These are phyloP conservation scores for Trichosanthes cucumerina DNA, from an alignment of 306 rosid species.

Conservation along the genomic window DNA sequence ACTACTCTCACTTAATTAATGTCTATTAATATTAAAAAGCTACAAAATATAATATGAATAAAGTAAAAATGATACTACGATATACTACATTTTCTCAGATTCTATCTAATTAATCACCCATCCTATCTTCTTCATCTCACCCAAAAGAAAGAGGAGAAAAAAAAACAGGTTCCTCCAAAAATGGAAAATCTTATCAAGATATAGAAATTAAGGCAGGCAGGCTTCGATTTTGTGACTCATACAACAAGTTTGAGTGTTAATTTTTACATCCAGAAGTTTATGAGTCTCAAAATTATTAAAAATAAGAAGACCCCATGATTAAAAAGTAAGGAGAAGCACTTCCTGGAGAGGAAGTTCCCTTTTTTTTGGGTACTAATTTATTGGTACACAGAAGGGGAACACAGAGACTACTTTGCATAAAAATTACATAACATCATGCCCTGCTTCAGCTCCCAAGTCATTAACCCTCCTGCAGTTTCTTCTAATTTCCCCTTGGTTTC, in stretches of 20 bases:
- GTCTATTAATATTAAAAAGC: too few species aligned
- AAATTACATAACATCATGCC: constrained; percentile 6
- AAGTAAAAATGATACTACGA: too few species aligned
- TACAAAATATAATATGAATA: too few species aligned
- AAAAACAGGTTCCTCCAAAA: neutral
- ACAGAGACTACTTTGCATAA: neutral
- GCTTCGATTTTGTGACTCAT: too few species aligned
- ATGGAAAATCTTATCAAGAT: neutral
- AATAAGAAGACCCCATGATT: neutral
- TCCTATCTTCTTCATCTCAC: neutral
- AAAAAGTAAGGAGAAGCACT: neutral
- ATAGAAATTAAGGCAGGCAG: too few species aligned
- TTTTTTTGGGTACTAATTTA: neutral
- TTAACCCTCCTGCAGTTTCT: constrained; percentile 4
- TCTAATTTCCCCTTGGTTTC: constrained; percentile 35
- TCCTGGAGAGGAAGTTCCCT: too few species aligned
- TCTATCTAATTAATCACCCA: neutral
- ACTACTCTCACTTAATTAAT: too few species aligned
- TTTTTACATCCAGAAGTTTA: neutral
- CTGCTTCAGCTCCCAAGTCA: neutral
- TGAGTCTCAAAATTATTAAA: neutral
- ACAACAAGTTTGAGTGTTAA: too few species aligned
- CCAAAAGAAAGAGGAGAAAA: neutral
- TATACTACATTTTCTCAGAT: too few species aligned
- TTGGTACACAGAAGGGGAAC: neutral